These are phyloP conservation scores for Allomyces javanicus DNA, from an alignment of 192 early-diverging fungal genomes.

Conservation along the genomic window DNA sequence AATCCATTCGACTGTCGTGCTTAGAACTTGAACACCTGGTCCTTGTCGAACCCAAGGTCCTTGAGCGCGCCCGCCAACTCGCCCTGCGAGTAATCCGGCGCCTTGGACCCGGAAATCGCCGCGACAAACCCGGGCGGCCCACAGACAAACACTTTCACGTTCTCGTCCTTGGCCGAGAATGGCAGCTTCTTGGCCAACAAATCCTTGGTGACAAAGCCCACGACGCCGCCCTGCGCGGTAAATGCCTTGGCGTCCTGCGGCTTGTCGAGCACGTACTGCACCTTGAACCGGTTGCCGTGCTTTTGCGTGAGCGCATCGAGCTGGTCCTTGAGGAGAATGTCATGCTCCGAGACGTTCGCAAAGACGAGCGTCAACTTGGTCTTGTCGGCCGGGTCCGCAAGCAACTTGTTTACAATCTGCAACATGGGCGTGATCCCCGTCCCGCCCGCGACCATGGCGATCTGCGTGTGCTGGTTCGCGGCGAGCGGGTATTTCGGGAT, in stretches of 20 bases:
- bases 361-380: conserved; percentile 54
- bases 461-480: conserved; percentile 40
- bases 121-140: conserved; percentile 16
- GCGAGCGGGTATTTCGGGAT: conserved; percentile 46
- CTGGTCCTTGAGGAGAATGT: conserved; percentile 44
- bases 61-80: conserved; percentile 21
- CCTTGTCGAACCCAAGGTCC: conserved; percentile 19
- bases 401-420: conserved; percentile 32
- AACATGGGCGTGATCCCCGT: conserved; percentile 54
- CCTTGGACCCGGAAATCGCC: conserved; percentile 15
- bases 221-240: conserved; percentile 6
- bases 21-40: conserved; percentile 24
- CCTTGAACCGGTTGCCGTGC: conserved; percentile 41
- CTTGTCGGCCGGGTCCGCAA: conserved; percentile 38
- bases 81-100: conserved; percentile 18
- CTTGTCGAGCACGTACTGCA: conserved; percentile 46
- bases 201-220: conserved; percentile 16
- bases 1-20: too few species aligned
- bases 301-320: conserved; percentile 32
- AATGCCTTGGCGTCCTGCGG: conserved; percentile 18
- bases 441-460: conserved; percentile 67
- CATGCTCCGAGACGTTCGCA: conserved; percentile 44
- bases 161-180: conserved; percentile 13
- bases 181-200: conserved; percentile 8
- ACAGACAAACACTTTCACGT: conserved; percentile 30